A percentile compares a stretch with the other conserved stretches of the same genome.
Conservation (phyloP, 768 basidiomycete genomes). For the Rhizopogon salebrosus region DNA sequence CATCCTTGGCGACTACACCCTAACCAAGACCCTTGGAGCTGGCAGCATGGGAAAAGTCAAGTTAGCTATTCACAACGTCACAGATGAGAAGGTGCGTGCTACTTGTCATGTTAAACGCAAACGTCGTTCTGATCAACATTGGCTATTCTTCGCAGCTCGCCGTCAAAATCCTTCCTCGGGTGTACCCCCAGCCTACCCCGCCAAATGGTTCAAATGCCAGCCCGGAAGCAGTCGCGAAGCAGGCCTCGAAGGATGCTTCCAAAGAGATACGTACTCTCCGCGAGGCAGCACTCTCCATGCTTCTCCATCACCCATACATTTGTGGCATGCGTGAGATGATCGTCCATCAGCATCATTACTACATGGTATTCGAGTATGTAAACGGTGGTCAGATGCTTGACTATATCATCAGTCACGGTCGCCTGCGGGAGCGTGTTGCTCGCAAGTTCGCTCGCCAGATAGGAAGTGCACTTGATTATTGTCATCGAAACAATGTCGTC, state of each 20-base stretch:
- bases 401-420: slow-evolving; percentile 98
- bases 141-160: slow-evolving; percentile 59
- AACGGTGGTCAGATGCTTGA: slow-evolving; percentile 99
- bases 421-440: slow-evolving; percentile 91
- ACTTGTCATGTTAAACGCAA: background rate
- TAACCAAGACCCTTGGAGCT: slow-evolving; percentile 95
- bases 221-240: slow-evolving; percentile 63
- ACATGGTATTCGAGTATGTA: slow-evolving; percentile 99
- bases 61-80: slow-evolving; percentile 82
- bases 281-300: slow-evolving; percentile 91
- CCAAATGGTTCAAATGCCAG: slow-evolving; percentile 40
- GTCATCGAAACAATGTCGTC: slow-evolving; percentile 95
- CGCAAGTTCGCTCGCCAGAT: slow-evolving; percentile 98
- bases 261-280: slow-evolving; percentile 96
- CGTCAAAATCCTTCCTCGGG: slow-evolving; percentile 97
- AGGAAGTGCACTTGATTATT: slow-evolving; percentile 92
- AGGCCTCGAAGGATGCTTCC: slow-evolving; percentile 83
- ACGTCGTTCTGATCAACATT: background rate
- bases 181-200: slow-evolving; percentile 54
- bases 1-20: slow-evolving; percentile 89
- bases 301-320: slow-evolving; percentile 97
- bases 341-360: slow-evolving; percentile 95
- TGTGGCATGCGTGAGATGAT: slow-evolving; percentile 99
- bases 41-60: slow-evolving; percentile 99
- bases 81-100: slow-evolving; percentile 82